Evolutionary conservation across 2,329 filamentous ascomycete species (phyloP), one percentile per base, ranked within the genome.

Genomic region (Didymella pinodella): DNA sequence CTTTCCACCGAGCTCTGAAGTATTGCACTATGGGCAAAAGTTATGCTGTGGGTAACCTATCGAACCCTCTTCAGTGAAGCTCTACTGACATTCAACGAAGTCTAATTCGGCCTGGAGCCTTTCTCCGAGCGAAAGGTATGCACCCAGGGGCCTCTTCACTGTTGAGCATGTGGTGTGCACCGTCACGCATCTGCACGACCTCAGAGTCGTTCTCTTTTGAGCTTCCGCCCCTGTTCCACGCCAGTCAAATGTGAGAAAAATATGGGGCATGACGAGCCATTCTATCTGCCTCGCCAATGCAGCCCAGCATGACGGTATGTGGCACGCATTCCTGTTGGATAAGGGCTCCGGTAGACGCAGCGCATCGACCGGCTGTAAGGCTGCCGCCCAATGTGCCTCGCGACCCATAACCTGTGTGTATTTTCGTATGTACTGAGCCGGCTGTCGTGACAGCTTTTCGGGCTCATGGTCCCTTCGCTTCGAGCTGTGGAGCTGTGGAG

Each of bases 401-500:
- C 4, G 1, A 36, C 28, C 28, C 16, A 26, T 32, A 29, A 36
- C 14, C n/a, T 14, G 26, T 26, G 7, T 34, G 12, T 26, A 44
- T 44, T 48, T 34, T 26, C 43, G 31, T n/a, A 38, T 38, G 29
- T 53, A 20, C 25, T 53, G 14, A 45, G 22, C 29, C 41, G 31
- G 31, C 31, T 46, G 40, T 22, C 26, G 18, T 41, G n/a, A 26
- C 28, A 48, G 4, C 20, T 14, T 16, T 22, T 22, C 22, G 36
- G 45, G 8, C 28, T 22, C 20, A 28, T 25, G 3, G 10, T 1
- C 12, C 40, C 25, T 25, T 36, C 36, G 45, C 36, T 25, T 48
- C 16, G 22, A 34, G 22, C 32, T 12, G 52, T 32, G 40, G 41
- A 20, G 29, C 16, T 0, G 7, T 18, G 18, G 18, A 18, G 18